phyloP scores from a whole-genome alignment of 495 filamentous ascomycete species.

The Podospora tetraspora region DNA sequence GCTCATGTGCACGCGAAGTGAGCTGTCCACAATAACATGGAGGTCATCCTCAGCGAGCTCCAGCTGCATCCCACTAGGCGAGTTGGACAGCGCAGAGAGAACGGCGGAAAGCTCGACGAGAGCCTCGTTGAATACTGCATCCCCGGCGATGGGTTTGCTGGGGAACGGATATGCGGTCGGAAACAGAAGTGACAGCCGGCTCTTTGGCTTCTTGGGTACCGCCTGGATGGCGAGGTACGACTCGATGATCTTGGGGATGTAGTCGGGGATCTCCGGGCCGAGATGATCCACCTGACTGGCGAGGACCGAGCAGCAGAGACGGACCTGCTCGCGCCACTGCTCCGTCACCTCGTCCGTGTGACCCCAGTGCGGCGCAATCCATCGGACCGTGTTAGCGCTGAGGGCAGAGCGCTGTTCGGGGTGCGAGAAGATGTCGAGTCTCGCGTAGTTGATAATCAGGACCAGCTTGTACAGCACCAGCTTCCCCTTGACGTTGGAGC shows the following conservation, averaged over 20 bases:
- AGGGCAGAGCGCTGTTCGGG: slow-evolving; percentile 67
- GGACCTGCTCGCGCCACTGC: slow-evolving; percentile 89
- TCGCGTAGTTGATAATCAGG: slow-evolving; percentile 83
- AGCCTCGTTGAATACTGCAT: slow-evolving; percentile 74
- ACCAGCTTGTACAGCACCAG: slow-evolving; percentile 91
- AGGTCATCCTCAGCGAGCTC: slow-evolving; percentile 72
- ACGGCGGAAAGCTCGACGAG: slow-evolving; percentile 85
- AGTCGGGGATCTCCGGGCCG: slow-evolving; percentile 74
- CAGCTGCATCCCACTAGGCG: slow-evolving; percentile 60
- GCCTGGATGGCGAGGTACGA: slow-evolving; percentile 76
- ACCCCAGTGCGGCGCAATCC: slow-evolving; percentile 95
- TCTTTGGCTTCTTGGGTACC: slow-evolving; percentile 57
- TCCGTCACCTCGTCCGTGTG: slow-evolving; percentile 63
- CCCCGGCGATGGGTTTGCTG: slow-evolving; percentile 55
- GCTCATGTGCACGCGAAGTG: slow-evolving; percentile 77
- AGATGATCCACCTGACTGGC: slow-evolving; percentile 74
- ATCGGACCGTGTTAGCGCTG: slow-evolving; percentile 75
- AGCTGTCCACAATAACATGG: slow-evolving; percentile 64
- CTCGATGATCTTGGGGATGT: slow-evolving; percentile 84
- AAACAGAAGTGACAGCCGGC: slow-evolving; percentile 77
- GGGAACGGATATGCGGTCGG: slow-evolving; percentile 89
- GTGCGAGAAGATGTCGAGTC: slow-evolving; percentile 69
- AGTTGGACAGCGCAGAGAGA: slow-evolving; percentile 71
- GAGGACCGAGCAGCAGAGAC: slow-evolving; percentile 84
- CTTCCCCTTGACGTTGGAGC: slow-evolving; percentile 81